Evolutionary conservation across 257 asterid species (phyloP).

Genomic region (Solanum etuberosum): DNA sequence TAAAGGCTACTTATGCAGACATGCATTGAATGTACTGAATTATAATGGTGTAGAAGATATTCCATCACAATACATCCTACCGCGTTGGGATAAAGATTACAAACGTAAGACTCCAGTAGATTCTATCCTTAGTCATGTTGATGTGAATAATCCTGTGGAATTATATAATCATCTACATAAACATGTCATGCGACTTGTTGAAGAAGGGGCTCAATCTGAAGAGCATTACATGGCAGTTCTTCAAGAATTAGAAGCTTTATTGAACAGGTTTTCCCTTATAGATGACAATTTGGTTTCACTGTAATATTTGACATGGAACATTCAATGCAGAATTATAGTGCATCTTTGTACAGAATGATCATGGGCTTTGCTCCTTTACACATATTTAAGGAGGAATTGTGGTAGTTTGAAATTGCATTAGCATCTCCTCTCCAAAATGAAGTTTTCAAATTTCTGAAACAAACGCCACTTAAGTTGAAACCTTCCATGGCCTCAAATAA

Average conservation of each 20-base stretch:
- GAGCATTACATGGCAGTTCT: slow-evolving; percentile 25
- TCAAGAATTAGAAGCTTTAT: slow-evolving; percentile 26
- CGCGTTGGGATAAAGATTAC: slow-evolving; percentile 38
- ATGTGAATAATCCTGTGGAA: slow-evolving; percentile 12
- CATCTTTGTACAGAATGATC: not conserved
- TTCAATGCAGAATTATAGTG: not conserved
- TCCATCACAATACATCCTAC: slow-evolving; percentile 39
- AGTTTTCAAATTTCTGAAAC: not conserved
- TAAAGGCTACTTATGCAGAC: slow-evolving; percentile 52
- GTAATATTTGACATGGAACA: not conserved
- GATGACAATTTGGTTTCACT: slow-evolving; percentile 8
- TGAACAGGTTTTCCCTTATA: slow-evolving; percentile 10
- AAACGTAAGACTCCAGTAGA: slow-evolving; percentile 15
- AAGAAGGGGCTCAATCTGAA: slow-evolving; percentile 40
- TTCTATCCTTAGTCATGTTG: slow-evolving; percentile 7
- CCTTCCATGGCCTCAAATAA: not conserved
- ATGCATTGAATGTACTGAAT: slow-evolving; percentile 41
- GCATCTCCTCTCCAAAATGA: not conserved
- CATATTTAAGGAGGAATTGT: not conserved
- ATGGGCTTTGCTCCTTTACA: no score
- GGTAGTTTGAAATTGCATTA: not conserved
- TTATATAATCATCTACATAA: slow-evolving; percentile 23
- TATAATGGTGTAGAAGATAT: slow-evolving; percentile 45
- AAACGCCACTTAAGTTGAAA: not conserved
- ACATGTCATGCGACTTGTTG: slow-evolving; percentile 23